Conservation (phyloP, 768 basidiomycete genomes). For the Phanerochaete carnosa region DNA sequence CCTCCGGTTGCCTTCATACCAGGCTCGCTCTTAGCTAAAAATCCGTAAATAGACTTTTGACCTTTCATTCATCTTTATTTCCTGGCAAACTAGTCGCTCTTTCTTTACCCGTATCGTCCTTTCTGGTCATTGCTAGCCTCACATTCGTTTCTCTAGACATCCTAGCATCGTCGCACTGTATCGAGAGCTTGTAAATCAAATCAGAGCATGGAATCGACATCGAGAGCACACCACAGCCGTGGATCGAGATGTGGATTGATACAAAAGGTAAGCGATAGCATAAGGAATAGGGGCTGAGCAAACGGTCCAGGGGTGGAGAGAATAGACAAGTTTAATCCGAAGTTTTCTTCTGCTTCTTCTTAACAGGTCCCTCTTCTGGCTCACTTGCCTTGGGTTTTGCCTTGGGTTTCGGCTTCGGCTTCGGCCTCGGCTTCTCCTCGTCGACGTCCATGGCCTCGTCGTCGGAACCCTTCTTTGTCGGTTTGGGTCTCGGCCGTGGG, state of each 20-base stretch:
- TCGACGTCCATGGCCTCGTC: constrained; percentile 40
- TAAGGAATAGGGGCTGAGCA: background rate
- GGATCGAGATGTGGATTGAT: constrained; percentile 1
- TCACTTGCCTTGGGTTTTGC: constrained; percentile 41
- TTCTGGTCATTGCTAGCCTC: background rate
- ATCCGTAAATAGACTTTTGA: constrained; percentile 5
- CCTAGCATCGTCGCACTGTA: constrained; percentile 2
- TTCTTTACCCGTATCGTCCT: background rate
- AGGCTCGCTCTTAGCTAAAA: constrained; percentile 68
- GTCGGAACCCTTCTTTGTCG: constrained; percentile 43
- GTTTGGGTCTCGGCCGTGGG: constrained; percentile 44
- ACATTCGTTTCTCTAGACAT: constrained; percentile 2
- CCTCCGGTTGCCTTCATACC: constrained; percentile 58
- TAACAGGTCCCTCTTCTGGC: constrained; percentile 53
- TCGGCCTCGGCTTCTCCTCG: constrained; percentile 26
- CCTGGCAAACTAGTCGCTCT: background rate
- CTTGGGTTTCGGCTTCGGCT: constrained; percentile 41
- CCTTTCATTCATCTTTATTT: background rate
- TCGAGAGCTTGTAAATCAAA: constrained; percentile 2
- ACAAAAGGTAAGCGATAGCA: constrained; percentile 2
- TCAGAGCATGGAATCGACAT: background rate
- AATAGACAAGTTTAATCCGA: constrained; percentile 27
- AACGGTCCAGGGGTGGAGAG: background rate
- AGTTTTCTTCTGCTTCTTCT: constrained; percentile 72
- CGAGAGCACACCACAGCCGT: background rate